Percentiles rank a stretch among this genome's conserved stretches.
These are phyloP conservation scores for Aegilops umbellulata DNA, from an alignment of 176 grass and related monocot genomes.

Conservation along the genomic window DNA sequence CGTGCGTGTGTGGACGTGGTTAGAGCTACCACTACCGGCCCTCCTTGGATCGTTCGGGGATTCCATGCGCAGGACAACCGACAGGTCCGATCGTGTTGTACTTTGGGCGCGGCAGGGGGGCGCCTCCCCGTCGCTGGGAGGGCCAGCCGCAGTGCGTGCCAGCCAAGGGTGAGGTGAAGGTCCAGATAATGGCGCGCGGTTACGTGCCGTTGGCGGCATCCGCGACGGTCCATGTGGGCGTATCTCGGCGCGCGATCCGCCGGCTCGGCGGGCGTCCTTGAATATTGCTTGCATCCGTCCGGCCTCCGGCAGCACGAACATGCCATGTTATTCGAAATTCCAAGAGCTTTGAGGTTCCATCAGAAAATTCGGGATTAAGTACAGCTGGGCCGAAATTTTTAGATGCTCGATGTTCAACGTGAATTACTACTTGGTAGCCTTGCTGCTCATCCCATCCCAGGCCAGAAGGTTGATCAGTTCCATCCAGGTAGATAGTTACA, in stretches of 20 bases:
- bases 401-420: not conserved
- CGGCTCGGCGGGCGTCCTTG: not conserved
- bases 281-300: not conserved
- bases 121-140: not conserved
- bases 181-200: not conserved
- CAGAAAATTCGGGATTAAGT: not conserved
- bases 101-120: not conserved
- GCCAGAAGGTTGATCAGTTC: not conserved
- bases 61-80: not conserved
- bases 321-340: not conserved
- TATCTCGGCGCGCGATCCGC: slow-evolving; percentile 4
- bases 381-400: too few relatives aligned
- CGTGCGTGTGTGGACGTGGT: not conserved
- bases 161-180: not conserved
- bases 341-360: not conserved
- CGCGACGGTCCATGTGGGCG: slow-evolving; percentile 20
- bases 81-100: not conserved
- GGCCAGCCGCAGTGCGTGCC: not conserved
- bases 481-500: not conserved
- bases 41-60: not conserved
- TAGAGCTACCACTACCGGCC: not conserved
- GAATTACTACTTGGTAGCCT: not conserved
- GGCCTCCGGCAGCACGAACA: not conserved
- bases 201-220: not conserved
- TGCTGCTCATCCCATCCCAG: not conserved